Base-by-base conservation (phyloP, 2,329 filamentous ascomycete species). In the Dactylellina cionopaga region DNA sequence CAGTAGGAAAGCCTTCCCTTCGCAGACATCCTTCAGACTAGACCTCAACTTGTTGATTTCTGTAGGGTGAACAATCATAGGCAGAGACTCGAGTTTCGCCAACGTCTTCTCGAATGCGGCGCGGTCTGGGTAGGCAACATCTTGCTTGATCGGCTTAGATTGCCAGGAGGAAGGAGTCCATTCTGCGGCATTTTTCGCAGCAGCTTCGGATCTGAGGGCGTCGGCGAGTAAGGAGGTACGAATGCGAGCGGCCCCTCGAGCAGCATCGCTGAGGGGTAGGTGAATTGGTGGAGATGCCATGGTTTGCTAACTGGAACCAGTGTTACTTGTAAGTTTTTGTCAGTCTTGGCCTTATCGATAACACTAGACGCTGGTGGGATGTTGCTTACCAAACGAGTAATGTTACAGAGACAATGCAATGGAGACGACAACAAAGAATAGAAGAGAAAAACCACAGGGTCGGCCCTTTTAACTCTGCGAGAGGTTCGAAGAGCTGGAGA, bases 1-100 rank as follows among this genome's bases (percentile, higher is more conserved):
- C 2, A 99, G 87, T 7, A 99, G 85, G 80, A 99, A 98, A 10
- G 94, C 92, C 75, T 94, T 92, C 31, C 95, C 95, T 33, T 90
- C 83, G 3, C 95, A 95, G 4, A 96, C 95, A 82, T 96, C 92
- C 69, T 88, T 87, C 19, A 99, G 85, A 77, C 87, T 89, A 56
- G 87, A 84, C 79, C 92, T 92, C 58, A 99, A 85, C 74, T 87
- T 89, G 76, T 87, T 84, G 78, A 99, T 96, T 80, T 95, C 92
- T 51, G 85, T 85, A 2, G 91, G 89, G 64, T 91, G 91, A 27
- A 95, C 92, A 51, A 95, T 86, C 22, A 91, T 91, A 5, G 92
- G 91, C 6, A 95, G 83, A 25, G 84, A 84, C 49, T 85, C 81
- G 35, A 95, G 88, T 80, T 92, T 89, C 1, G 82, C 80, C 46